Evolutionary conservation across 805 yeast species (phyloP), one percentile per base, ranked within the genome.

Genomic region (Ascoidea tarda): DNA sequence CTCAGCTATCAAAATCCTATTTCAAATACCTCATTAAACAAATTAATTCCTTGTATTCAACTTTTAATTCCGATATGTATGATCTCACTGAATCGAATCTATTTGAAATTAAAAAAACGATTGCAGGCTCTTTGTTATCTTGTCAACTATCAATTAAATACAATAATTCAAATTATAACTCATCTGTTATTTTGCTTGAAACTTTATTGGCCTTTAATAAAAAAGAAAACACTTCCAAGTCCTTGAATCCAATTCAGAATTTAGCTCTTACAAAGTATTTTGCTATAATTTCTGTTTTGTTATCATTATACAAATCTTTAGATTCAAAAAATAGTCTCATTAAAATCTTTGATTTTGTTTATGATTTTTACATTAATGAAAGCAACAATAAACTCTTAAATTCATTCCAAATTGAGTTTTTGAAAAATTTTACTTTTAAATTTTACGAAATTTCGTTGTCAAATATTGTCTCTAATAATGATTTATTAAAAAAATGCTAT

Each of bases 361-460:
- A 50, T 16, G 46, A 45, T 6, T 16, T 32, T 14, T 54, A 46
- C 32, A 21, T 21, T 21, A 3, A 21, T 21, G 28, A 21, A 21
- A 33, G 33, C n/a, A 47, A 28, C 5, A 32, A 31, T 32, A 46
- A 50, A 32, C 45, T 53, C 32, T 42, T 49, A 21, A 55, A 48
- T 33, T 49, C 49, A 33, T 50, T 32, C 42, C 56, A 55, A 45
- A 51, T 46, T 33, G 50, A 55, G 33, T 54, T 55, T 46, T 50
- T 55, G 52, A 53, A 52, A 38, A 53, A 47, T 33, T 32, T 55
- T 21, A 51, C 38, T 32, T 53, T 55, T 47, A 54, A 55, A 47
- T 50, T 51, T 51, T 52, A 38, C 4, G 8, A 8, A 38, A 38
- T 38, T 38, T 38, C 44, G 1, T 10, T 38, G 8, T 38, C 44